Percentiles rank a stretch among this genome's conserved stretches.
Evolutionary conservation across 75 land plant genomes (phyloP).

Genomic region (Sequoiadendron giganteum): DNA sequence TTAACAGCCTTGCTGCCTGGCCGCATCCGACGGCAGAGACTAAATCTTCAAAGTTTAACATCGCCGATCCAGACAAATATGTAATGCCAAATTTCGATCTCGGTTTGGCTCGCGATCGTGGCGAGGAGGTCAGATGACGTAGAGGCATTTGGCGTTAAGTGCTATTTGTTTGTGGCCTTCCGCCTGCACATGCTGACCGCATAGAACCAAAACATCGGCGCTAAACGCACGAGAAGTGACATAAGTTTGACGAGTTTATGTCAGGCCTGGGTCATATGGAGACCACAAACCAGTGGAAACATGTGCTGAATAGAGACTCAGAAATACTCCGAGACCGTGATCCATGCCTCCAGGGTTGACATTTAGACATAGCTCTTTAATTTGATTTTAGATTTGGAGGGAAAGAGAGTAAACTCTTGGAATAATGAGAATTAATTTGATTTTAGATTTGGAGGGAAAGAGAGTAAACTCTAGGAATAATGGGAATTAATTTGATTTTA

Average conservation of each 20-base stretch:
- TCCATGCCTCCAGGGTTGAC: no score
- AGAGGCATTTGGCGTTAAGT: neutral
- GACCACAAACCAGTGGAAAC: neutral
- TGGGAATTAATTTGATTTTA: no score
- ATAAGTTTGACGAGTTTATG: neutral
- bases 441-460: no score
- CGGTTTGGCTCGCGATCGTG: neutral
- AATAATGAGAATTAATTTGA: no score
- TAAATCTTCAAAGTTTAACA: neutral
- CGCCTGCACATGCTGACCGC: constrained; percentile 5
- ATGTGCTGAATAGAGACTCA: neutral
- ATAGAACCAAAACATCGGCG: neutral
- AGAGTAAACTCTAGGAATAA: no score
- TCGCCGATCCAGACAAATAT: neutral
- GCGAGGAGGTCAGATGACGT: neutral
- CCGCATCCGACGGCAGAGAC: neutral
- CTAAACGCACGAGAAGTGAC: neutral
- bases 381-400: no score
- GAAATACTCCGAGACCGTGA: no score
- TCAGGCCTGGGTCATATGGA: neutral
- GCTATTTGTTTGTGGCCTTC: neutral
- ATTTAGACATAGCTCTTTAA: no score
- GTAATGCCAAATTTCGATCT: neutral
- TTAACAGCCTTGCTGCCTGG: neutral
- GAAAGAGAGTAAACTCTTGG: no score